Percentiles rank a stretch among this genome's conserved stretches.
These are phyloP conservation scores for Neltuma alba DNA, from an alignment of 306 rosid species.

Conservation along the genomic window DNA sequence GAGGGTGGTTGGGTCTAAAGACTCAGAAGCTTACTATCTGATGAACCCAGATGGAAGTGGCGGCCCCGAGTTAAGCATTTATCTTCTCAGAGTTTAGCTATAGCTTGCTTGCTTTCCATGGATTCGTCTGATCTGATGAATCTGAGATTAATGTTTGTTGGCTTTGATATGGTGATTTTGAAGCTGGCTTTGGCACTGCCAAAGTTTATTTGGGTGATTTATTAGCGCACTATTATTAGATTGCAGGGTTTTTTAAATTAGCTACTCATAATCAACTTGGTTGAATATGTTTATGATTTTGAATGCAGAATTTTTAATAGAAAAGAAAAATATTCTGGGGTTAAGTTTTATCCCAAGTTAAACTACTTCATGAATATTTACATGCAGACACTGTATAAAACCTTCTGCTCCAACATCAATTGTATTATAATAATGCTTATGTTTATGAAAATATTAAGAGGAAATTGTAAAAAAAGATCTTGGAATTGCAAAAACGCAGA, in stretches of 20 bases:
- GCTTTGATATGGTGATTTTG: neutral
- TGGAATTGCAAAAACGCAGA: no score
- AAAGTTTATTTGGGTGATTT: neutral
- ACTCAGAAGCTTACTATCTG: slow-evolving; percentile 92
- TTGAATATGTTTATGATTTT: slow-evolving; percentile 16
- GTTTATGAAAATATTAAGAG: no score
- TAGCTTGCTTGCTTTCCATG: neutral
- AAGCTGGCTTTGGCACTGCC: neutral
- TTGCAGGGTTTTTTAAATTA: slow-evolving; percentile 13
- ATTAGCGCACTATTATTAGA: neutral
- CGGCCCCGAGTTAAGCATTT: slow-evolving; percentile 91
- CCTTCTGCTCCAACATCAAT: neutral
- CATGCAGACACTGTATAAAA: no score
- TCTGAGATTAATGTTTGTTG: slow-evolving; percentile 9
- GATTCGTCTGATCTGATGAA: neutral
- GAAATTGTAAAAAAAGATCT: no score
- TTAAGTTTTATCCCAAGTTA: neutral
- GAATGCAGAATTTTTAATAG: neutral
- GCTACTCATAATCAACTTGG: neutral
- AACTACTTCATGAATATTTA: neutral
- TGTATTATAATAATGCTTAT: neutral
- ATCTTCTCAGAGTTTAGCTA: slow-evolving; percentile 68
- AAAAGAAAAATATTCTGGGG: neutral
- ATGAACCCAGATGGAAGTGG: slow-evolving; percentile 73
- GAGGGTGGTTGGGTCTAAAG: slow-evolving; percentile 84